These are phyloP conservation scores for Panaeolus papilionaceus DNA, from an alignment of 768 basidiomycete species.

Conservation along the genomic window DNA sequence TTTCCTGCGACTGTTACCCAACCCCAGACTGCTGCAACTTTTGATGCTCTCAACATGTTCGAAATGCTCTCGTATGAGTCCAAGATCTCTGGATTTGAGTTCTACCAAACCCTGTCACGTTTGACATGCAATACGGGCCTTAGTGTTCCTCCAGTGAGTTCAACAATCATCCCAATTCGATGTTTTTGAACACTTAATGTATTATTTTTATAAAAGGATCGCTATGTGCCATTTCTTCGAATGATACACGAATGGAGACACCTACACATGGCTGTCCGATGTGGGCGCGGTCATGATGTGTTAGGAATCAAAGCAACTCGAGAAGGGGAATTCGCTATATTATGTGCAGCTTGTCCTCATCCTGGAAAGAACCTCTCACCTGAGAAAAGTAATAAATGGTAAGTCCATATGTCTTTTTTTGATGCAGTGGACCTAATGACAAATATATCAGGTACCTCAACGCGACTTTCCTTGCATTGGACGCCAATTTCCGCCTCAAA, in stretches of 20 bases:
- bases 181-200: too few relatives aligned
- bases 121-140: conserved; percentile 31
- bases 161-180: not conserved
- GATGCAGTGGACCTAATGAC: too few relatives aligned
- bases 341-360: conserved; percentile 31
- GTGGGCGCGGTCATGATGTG: conserved; percentile 30
- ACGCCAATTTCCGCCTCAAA: conserved; percentile 33
- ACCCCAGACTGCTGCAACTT: conserved; percentile 32
- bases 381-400: conserved; percentile 12
- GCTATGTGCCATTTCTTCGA: conserved; percentile 27
- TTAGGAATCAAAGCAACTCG: conserved; percentile 24
- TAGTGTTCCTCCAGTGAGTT: conserved; percentile 26
- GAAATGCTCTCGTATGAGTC: conserved; percentile 32
- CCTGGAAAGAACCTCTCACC: conserved; percentile 28
- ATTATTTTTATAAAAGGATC: conserved; percentile 26
- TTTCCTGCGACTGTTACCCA: conserved; percentile 34
- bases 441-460: conserved; percentile 32
- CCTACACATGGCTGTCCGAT: conserved; percentile 22
- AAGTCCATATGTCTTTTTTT: too few relatives aligned
- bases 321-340: conserved; percentile 28
- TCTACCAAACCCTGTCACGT: conserved; percentile 28
- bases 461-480: conserved; percentile 27
- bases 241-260: conserved; percentile 31
- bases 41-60: conserved; percentile 30
- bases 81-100: conserved; percentile 33